A percentile compares a stretch with the other conserved stretches of the same genome.
These are phyloP conservation scores for Aspergillus piperis DNA, from an alignment of 2,329 filamentous ascomycete species.

Conservation along the genomic window DNA sequence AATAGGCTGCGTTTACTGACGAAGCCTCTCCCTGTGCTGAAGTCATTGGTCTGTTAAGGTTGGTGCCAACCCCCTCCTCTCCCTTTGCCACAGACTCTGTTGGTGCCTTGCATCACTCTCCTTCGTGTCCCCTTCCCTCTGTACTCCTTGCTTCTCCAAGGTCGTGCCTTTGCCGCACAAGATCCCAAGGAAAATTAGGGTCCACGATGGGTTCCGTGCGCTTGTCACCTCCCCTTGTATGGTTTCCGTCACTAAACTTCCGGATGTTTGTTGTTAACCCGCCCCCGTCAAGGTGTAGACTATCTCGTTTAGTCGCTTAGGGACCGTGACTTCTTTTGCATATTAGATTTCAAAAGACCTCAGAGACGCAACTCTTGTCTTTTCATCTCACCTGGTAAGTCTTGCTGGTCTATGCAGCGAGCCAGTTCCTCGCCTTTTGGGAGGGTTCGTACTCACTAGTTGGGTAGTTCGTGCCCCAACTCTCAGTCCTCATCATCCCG, in stretches of 20 bases:
- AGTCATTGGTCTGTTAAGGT: constrained; percentile 30
- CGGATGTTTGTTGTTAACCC: constrained; percentile 39
- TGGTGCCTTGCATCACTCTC: constrained; percentile 41
- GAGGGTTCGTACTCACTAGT: constrained; percentile 40
- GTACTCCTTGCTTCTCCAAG: constrained; percentile 35
- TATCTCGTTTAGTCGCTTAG: constrained; percentile 25
- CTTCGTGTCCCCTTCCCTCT: constrained; percentile 27
- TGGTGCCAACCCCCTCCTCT: constrained; percentile 28
- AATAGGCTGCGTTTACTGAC: constrained; percentile 8
- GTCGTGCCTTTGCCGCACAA: constrained; percentile 30
- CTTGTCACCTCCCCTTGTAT: constrained; percentile 30
- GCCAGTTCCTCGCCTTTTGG: constrained; percentile 24
- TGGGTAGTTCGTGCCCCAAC: constrained; percentile 39
- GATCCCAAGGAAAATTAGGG: constrained; percentile 29
- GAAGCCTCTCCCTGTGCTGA: constrained; percentile 5
- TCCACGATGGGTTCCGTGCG: constrained; percentile 23
- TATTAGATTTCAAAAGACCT: constrained; percentile 32
- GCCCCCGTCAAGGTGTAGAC: constrained; percentile 21
- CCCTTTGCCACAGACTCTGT: constrained; percentile 24
- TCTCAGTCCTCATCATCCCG: constrained; percentile 30
- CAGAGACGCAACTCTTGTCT: constrained; percentile 23
- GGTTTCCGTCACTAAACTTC: constrained; percentile 17
- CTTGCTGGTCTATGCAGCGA: constrained; percentile 34
- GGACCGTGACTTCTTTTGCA: constrained; percentile 27
- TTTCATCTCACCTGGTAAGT: constrained; percentile 31